Evolutionary conservation across 352 stramenopile genomes (phyloP), one percentile per base, ranked within the genome.

Genomic region (Pythium pectinolyticum): DNA sequence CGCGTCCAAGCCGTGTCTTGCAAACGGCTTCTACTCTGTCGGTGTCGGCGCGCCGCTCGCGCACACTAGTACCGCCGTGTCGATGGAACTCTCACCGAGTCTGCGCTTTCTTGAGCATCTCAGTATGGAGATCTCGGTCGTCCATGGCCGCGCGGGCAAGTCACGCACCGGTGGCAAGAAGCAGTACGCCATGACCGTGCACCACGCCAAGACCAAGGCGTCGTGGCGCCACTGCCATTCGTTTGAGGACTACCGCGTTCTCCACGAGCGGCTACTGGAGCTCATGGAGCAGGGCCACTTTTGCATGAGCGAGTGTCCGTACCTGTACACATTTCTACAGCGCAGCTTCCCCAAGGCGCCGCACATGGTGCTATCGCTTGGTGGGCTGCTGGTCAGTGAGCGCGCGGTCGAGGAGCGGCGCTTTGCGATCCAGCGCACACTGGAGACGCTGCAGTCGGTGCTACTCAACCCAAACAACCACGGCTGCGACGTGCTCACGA

Each of bases 241-340:
- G 35, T 85, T 78, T 24, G 76, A 87, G 11, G 78, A 82, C 49
- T 85, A 80, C 27, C 57, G 66, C 6, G 54, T 41, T 6, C 84
- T 89, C 53, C 80, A 83, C 49, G 68, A 80, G 50, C 68, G 70
- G 3, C 63, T 89, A 14, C 55, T 84, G 2, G 74, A 75, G 51
- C 59, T 61, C 30, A 61, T 89, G 63, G 61, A 79, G 39, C 74
- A 74, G 35, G 82, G 80, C 43, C 82, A 91, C 60, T 69, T 60
- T 35, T 91, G 80, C 58, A 69, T 67, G 37, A 76, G 80, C 46
- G 78, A 89, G 53, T 91, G 82, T 70, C 73, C 70, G 37, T 91
- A 73, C 74, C 64, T 91, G 24, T 84, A 85, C 67, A 80, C 74
- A 40, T 82, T 87, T 45, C 57, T 87, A 15, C 80, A 81, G 47